Evolutionary conservation across 2,329 filamentous ascomycete species (phyloP), one percentile per base, ranked within the genome.

Genomic region (Rhynchosporium secalis): DNA sequence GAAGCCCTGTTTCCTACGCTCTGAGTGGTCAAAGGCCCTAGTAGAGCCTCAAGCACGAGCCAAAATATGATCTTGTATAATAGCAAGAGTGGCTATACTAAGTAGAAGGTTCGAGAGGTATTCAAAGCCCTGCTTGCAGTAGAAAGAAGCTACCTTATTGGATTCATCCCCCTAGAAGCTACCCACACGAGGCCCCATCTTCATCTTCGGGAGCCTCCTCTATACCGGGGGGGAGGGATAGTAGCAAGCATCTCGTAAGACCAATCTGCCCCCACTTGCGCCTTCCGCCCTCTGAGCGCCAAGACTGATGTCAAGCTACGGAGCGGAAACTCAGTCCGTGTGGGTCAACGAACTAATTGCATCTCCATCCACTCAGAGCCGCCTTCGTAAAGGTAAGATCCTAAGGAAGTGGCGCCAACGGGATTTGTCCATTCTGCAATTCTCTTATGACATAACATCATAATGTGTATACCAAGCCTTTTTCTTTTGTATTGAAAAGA

Each of bases 211-310:
- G 20, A 20, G 20, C 20, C 20, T 20, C 20, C 20, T 20, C 20
- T 20, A 20, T 20, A 20, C 20, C 20, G 20, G 20, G 20, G 20
- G 20, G 20, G 20, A 20, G 20, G 20, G 20, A 20, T 20, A 52
- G 36, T 26, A 54, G 33, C 10, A 54, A 26, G 51, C 51, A 41
- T 26, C 36, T 54, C 51, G 51, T 31, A 20, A 20, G 20, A 20
- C 20, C 20, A 20, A 20, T 20, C 20, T 20, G 20, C 20, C 20
- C 20, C 20, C 20, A 20, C 20, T 20, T 20, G 20, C 20, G 20
- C 20, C 20, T 54, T 54, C 51, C 41, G 51, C 51, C 51, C 40
- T 54, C 26, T 54, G 51, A 54, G 51, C 51, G 33, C 51, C 51
- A 54, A 52, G 51, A 54, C 36, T 54, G 51, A 54, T 54, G 51